A percentile compares a stretch with the other conserved stretches of the same genome.
phyloP scores from a whole-genome alignment of 2,329 filamentous ascomycete genomes.

The Trichoderma pleuroti region DNA sequence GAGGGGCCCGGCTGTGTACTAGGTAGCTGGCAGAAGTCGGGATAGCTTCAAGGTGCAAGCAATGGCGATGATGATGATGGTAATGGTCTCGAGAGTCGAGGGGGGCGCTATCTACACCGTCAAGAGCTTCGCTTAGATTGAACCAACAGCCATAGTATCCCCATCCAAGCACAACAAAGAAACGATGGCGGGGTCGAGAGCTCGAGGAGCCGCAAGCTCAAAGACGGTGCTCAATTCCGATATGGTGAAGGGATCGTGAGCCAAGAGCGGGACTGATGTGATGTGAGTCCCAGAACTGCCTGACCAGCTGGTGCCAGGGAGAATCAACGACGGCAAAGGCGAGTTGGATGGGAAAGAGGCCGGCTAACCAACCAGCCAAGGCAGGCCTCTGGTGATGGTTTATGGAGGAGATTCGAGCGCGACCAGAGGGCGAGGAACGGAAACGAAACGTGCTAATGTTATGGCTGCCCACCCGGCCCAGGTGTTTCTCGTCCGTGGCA shows the following conservation, averaged over 20 bases:
- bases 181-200: background rate
- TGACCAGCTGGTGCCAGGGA: background rate
- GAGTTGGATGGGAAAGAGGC: background rate
- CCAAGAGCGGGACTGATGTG: background rate
- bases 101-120: conserved; percentile 5
- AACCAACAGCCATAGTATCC: conserved; percentile 15
- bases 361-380: conserved; percentile 12
- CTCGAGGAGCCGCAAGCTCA: background rate
- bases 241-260: background rate
- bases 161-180: background rate
- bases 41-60: background rate
- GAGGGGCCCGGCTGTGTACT: background rate
- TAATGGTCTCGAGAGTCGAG: background rate
- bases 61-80: background rate
- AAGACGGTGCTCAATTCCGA: background rate
- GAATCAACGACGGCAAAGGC: background rate
- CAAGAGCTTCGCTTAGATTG: background rate
- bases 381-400: conserved; percentile 6
- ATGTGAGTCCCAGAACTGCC: background rate
- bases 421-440: conserved; percentile 3
- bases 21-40: background rate
- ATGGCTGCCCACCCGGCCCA: conserved; percentile 2
- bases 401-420: conserved; percentile 3
- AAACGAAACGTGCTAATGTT: conserved; percentile 17
- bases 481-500: conserved; percentile 14